Conservation (phyloP, 805 yeast species). For the Yarrowia alimentaria region DNA sequence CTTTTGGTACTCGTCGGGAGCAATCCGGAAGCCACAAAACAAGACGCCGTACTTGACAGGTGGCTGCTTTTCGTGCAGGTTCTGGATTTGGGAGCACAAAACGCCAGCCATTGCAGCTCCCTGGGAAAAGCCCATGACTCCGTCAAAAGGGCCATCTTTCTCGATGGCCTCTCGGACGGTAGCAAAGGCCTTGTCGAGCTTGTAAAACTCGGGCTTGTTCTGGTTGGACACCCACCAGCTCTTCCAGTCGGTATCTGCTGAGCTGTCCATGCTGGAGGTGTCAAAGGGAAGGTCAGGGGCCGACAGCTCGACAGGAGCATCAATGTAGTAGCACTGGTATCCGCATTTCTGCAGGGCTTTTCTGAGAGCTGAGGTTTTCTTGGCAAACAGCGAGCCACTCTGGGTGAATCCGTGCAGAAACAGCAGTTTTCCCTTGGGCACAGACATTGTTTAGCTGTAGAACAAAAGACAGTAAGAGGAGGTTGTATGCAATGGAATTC, state of each 20-base stretch:
- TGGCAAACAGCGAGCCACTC: slow-evolving; percentile 77
- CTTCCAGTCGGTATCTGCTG: slow-evolving; percentile 49
- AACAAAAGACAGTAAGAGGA: too few species aligned
- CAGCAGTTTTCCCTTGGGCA: slow-evolving; percentile 49
- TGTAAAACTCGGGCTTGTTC: slow-evolving; percentile 36
- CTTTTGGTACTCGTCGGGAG: slow-evolving; percentile 36
- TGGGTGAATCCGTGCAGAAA: slow-evolving; percentile 89
- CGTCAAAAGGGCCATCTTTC: slow-evolving; percentile 78
- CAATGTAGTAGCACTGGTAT: slow-evolving; percentile 69
- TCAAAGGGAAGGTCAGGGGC: slow-evolving; percentile 74
- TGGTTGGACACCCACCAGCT: slow-evolving; percentile 77
- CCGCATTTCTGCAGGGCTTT: slow-evolving; percentile 66
- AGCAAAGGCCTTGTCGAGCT: slow-evolving; percentile 47
- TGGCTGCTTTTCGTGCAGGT: slow-evolving; percentile 52
- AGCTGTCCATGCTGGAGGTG: slow-evolving; percentile 50
- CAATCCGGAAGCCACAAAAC: slow-evolving; percentile 59
- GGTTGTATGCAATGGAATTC: neutral
- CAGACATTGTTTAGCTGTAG: slow-evolving; percentile 6
- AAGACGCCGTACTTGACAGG: slow-evolving; percentile 68
- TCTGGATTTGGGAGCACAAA: slow-evolving; percentile 57
- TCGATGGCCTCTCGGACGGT: slow-evolving; percentile 55
- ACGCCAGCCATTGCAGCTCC: slow-evolving; percentile 88
- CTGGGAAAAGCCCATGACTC: slow-evolving; percentile 88
- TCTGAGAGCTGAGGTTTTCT: slow-evolving; percentile 84
- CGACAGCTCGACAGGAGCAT: slow-evolving; percentile 69